Evolutionary conservation across 306 rosid species (phyloP).

Genomic region (Echinosophora koreensis): DNA sequence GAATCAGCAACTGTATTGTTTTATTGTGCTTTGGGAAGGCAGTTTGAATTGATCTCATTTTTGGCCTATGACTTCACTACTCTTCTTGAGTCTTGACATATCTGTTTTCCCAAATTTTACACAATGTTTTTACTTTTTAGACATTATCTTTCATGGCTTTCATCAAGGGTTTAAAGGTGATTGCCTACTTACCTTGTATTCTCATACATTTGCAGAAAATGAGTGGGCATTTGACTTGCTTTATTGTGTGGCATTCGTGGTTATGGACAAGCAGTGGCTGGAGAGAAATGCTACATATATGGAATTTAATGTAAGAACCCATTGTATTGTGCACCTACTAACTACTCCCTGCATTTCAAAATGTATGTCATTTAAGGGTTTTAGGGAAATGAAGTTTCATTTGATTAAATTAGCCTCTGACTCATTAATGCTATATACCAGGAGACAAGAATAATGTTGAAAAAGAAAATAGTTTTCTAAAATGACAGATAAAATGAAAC

Average conservation of each 20-base stretch:
- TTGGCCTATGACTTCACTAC: slow-evolving; percentile 10
- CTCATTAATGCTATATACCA: no score
- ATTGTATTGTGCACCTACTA: neutral
- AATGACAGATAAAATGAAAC: no score
- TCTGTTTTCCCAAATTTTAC: neutral
- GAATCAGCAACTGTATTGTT: slow-evolving; percentile 26
- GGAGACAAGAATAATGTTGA: neutral
- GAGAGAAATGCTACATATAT: slow-evolving; percentile 87
- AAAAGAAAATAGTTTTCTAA: no score
- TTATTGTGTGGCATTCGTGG: slow-evolving; percentile 85
- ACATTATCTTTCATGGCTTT: slow-evolving; percentile 7
- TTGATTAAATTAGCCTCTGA: neutral
- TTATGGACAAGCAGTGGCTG: slow-evolving; percentile 89
- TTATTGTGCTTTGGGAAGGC: neutral
- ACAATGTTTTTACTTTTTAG: neutral
- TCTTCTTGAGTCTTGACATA: slow-evolving; percentile 7
- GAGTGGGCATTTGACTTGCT: slow-evolving; percentile 95
- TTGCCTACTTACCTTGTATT: slow-evolving; percentile 4
- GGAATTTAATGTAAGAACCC: slow-evolving; percentile 89
- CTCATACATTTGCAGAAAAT: slow-evolving; percentile 62
- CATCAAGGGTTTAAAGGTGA: neutral
- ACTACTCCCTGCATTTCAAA: neutral
- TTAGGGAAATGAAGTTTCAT: neutral
- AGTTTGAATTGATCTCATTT: slow-evolving; percentile 2
- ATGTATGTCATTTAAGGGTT: no score